These are phyloP conservation scores for Evansstolkia leycettana DNA, from an alignment of 495 filamentous ascomycete species.

Conservation along the genomic window DNA sequence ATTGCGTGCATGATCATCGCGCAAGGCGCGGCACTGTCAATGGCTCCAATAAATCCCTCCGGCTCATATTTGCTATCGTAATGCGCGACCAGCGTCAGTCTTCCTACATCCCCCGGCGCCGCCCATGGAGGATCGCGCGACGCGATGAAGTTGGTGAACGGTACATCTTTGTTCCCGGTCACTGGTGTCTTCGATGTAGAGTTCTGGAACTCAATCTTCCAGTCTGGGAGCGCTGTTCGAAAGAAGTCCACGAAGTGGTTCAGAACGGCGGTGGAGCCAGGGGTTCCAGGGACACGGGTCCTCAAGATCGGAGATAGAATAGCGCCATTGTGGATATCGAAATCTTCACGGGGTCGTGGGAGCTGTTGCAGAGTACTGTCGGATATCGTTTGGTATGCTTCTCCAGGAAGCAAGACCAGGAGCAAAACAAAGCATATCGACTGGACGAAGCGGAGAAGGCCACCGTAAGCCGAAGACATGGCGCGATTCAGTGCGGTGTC, in stretches of 20 bases:
- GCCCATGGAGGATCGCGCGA: constrained; percentile 85
- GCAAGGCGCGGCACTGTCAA: constrained; percentile 85
- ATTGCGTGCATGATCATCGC: constrained; percentile 85
- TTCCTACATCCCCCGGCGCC: constrained; percentile 54
- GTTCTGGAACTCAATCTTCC: constrained; percentile 76
- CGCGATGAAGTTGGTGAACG: constrained; percentile 78
- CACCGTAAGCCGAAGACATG: constrained; percentile 7
- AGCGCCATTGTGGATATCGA: constrained; percentile 61
- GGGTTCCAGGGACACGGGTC: constrained; percentile 78
- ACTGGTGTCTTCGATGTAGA: constrained; percentile 70
- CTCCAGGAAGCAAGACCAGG: constrained; percentile 13
- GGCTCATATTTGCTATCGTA: constrained; percentile 82
- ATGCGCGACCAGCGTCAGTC: constrained; percentile 83
- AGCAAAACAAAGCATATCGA: constrained; percentile 18
- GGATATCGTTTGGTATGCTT: constrained; percentile 63
- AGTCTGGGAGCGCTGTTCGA: constrained; percentile 53
- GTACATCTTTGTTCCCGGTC: constrained; percentile 53
- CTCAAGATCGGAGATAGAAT: constrained; percentile 84
- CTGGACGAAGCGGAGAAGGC: constrained; percentile 10
- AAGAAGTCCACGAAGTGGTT: constrained; percentile 81
- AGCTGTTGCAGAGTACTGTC: constrained; percentile 55
- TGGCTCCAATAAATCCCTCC: constrained; percentile 84
- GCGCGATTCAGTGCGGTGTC: too few species aligned
- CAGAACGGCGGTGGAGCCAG: constrained; percentile 60
- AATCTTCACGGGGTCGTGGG: constrained; percentile 60